Evolutionary conservation across 2,329 filamentous ascomycete genomes (phyloP), one percentile per base, ranked within the genome.

Genomic region (Phialophora verrucosa): DNA sequence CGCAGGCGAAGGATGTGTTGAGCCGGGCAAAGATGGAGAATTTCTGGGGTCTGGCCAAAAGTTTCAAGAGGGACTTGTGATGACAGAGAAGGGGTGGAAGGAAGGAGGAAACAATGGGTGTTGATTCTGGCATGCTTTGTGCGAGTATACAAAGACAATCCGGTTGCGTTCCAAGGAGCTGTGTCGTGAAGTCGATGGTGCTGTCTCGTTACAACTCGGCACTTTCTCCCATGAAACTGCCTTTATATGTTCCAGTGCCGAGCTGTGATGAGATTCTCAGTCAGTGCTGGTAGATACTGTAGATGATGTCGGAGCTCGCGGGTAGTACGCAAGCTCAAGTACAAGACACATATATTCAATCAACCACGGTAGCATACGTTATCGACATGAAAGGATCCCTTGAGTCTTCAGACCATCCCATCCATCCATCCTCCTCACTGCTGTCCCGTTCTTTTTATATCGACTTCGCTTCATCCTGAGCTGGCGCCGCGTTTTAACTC

Each of bases 31-130:
- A 96, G 83, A 91, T 98, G 85, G 94, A 98, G 73, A 96, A 90
- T 74, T 94, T 99, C 75, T 99, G 95, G 95, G 90, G 90, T 10
- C 80, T 95, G 72, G 94, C 93, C 0, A 96, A 96, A 83, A 91
- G 80, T 67, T 78, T 80, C 64, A 83, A 82, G 75, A 67, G 32
- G 54, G 71, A 72, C 17, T 53, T 66, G 20, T 70, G 56, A 63
- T 25, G 20, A 4, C 10, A 10, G 3, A 23, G 27, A 29, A 8
- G 4, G 44, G 10, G 44, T 4, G 27, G 42, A 49, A 17, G 12
- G 20, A n/a, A 42, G 35, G 7, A 42, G 27, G 35, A 10, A 17
- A n/a, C 5, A 8, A 8, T 44, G 17, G 6, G 5, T 42, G 12
- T 42, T 42, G n/a, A n/a, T n/a, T 42, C 35, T 42, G 35, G 12